phyloP scores from a whole-genome alignment of 495 filamentous ascomycete species.

The Xylaria intraflava region DNA sequence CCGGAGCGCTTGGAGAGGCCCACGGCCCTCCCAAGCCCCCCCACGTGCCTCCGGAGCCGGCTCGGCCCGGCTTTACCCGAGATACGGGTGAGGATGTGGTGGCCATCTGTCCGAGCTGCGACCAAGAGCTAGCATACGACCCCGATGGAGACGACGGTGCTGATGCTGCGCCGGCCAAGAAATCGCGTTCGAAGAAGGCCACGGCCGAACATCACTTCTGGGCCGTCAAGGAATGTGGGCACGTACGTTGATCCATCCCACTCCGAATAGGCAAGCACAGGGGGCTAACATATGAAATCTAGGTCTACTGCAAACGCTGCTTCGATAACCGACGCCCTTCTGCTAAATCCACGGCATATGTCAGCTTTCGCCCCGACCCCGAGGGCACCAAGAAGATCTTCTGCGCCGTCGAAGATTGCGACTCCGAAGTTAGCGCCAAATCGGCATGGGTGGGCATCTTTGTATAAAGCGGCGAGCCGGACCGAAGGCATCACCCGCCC shows the following conservation, averaged over 20 bases:
- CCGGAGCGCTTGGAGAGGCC: background rate
- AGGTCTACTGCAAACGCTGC: conserved; percentile 45
- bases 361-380: conserved; percentile 18
- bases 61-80: conserved; percentile 37
- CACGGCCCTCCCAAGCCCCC: conserved; percentile 22
- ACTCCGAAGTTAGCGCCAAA: conserved; percentile 31
- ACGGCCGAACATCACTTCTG: conserved; percentile 44
- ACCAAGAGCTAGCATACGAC: conserved; percentile 41
- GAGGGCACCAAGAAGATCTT: conserved; percentile 23
- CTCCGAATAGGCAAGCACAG: background rate
- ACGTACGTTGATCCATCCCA: conserved; percentile 27
- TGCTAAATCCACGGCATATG: conserved; percentile 11
- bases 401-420: conserved; percentile 41
- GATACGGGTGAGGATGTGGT: conserved; percentile 33
- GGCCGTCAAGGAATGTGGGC: conserved; percentile 44
- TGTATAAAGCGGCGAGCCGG: conserved; percentile 10
- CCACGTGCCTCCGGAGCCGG: conserved; percentile 28
- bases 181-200: conserved; percentile 33
- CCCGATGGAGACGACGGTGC: conserved; percentile 24
- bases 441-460: conserved; percentile 43
- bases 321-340: conserved; percentile 32
- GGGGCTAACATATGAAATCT: conserved; percentile 5
- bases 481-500: background rate
- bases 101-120: conserved; percentile 41
- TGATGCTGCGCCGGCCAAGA: conserved; percentile 27